These are phyloP conservation scores for Blastocrithidia nonstop DNA, from an alignment of 208 protist genomes.

Conservation along the genomic window DNA sequence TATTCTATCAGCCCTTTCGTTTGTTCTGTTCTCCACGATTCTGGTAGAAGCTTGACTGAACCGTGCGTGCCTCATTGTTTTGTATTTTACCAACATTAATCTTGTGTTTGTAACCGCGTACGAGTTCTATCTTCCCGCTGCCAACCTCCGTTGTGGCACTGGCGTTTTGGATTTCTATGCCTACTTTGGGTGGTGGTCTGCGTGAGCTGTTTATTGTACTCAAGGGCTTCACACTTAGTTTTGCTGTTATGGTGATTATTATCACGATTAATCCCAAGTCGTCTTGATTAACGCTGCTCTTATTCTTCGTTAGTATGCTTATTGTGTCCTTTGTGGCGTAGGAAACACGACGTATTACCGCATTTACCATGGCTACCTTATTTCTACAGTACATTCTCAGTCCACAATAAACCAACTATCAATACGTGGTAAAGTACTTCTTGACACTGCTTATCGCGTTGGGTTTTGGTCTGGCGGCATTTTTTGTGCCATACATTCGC, in stretches of 20 bases:
- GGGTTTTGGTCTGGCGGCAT: conserved; percentile 49
- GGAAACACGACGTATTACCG: conserved; percentile 47
- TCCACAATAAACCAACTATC: conserved; percentile 23
- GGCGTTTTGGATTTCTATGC: conserved; percentile 74
- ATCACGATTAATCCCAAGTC: conserved; percentile 35
- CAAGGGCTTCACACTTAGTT: conserved; percentile 53
- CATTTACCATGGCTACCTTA: conserved; percentile 45
- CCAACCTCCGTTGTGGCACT: conserved; percentile 50
- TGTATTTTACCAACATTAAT: conserved; percentile 68
- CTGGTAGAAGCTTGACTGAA: conserved; percentile 77
- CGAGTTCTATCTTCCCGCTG: conserved; percentile 46
- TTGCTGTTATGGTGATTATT: conserved; percentile 39
- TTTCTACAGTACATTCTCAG: conserved; percentile 57
- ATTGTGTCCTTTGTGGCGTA: conserved; percentile 52
- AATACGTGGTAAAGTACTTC: conserved; percentile 59
- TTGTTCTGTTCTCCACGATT: conserved; percentile 61
- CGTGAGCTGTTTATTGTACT: conserved; percentile 46
- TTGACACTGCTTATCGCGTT: conserved; percentile 57
- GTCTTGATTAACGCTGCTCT: conserved; percentile 41
- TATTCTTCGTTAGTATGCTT: conserved; percentile 48
- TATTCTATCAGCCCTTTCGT: conserved; percentile 21
- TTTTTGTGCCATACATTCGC: conserved; percentile 67
- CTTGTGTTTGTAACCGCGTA: conserved; percentile 48
- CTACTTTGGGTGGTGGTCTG: conserved; percentile 66
- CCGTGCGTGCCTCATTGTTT: conserved; percentile 51